Percentiles rank a stretch among this genome's conserved stretches.
Conservation (phyloP, 805 yeast genomes). For the Saccharomycopsis sp. region DNA sequence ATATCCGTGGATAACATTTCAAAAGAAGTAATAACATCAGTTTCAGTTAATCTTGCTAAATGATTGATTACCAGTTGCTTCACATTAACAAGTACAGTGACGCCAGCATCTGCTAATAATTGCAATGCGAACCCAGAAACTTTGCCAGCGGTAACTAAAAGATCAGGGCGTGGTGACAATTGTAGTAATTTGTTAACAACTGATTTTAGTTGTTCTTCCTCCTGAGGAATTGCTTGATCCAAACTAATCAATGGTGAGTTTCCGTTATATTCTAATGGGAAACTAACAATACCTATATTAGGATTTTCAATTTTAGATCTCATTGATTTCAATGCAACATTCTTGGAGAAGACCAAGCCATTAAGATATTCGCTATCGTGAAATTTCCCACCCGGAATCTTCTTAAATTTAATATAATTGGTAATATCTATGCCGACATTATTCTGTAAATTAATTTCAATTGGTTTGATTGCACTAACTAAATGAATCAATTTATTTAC, state of each 20-base stretch:
- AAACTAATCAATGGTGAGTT: slow-evolving; percentile 77
- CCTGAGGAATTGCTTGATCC: slow-evolving; percentile 81
- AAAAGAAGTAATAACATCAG: slow-evolving; percentile 79
- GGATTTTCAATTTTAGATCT: slow-evolving; percentile 57
- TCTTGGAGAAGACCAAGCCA: slow-evolving; percentile 82
- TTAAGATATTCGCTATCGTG: slow-evolving; percentile 59
- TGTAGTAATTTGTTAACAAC: slow-evolving; percentile 72
- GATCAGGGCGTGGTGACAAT: slow-evolving; percentile 53
- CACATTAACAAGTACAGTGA: slow-evolving; percentile 74
- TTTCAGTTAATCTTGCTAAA: slow-evolving; percentile 68
- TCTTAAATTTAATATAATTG: too few species aligned
- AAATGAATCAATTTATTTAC: too few species aligned
- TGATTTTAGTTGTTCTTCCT: slow-evolving; percentile 73
- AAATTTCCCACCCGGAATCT: too few species aligned
- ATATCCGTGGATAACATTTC: slow-evolving; percentile 72
- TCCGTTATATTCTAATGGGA: slow-evolving; percentile 80
- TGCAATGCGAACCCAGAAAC: slow-evolving; percentile 78
- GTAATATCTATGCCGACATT: too few species aligned
- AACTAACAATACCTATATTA: slow-evolving; percentile 74
- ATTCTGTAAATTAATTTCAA: too few species aligned
- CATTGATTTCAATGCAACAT: slow-evolving; percentile 77
- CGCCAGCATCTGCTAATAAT: slow-evolving; percentile 61
- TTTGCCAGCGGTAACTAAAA: slow-evolving; percentile 72
- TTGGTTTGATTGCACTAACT: too few species aligned
- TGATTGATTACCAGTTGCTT: slow-evolving; percentile 78